Evolutionary conservation across 2,329 filamentous ascomycete genomes (phyloP).

Genomic region (Aspergillus eucalypticola): DNA sequence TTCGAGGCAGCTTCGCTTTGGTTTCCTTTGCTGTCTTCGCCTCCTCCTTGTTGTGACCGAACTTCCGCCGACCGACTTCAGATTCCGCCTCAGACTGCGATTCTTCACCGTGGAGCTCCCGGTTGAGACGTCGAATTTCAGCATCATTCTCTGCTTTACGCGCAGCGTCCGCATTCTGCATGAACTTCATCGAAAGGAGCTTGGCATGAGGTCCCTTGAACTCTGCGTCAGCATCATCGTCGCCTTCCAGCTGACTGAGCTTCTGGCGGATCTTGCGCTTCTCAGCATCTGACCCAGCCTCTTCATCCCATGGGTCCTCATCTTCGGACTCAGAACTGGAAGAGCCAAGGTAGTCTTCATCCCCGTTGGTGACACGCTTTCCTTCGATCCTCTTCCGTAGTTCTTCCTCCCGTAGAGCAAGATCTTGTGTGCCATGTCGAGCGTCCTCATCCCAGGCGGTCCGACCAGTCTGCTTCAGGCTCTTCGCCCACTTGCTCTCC

Average conservation of each 20-base stretch:
- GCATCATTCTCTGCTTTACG: conserved; percentile 80
- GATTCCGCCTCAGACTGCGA: conserved; percentile 55
- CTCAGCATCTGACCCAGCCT: conserved; percentile 43
- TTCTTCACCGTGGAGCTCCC: conserved; percentile 66
- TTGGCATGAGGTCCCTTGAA: conserved; percentile 58
- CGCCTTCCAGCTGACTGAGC: conserved; percentile 52
- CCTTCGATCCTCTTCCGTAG: conserved; percentile 77
- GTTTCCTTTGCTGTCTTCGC: conserved; percentile 31
- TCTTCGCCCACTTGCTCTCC: conserved; percentile 91
- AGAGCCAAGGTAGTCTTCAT: conserved; percentile 53
- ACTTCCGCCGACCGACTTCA: conserved; percentile 64
- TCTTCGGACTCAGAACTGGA: conserved; percentile 65
- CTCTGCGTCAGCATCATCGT: conserved; percentile 42
- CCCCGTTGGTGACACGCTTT: conserved; percentile 62
- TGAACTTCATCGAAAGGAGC: conserved; percentile 86
- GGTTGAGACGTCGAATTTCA: conserved; percentile 67
- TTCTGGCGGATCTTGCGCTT: conserved; percentile 42
- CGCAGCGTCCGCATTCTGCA: conserved; percentile 82
- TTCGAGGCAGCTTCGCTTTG: conserved; percentile 37
- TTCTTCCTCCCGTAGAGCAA: conserved; percentile 81
- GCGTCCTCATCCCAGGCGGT: conserved; percentile 89
- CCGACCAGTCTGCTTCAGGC: conserved; percentile 73
- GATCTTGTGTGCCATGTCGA: conserved; percentile 72
- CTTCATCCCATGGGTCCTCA: conserved; percentile 61
- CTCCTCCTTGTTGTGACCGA: conserved; percentile 35